These are phyloP conservation scores for Malassezia sympodialis DNA, from an alignment of 1,284 basidiomycete genomes.

Conservation along the genomic window DNA sequence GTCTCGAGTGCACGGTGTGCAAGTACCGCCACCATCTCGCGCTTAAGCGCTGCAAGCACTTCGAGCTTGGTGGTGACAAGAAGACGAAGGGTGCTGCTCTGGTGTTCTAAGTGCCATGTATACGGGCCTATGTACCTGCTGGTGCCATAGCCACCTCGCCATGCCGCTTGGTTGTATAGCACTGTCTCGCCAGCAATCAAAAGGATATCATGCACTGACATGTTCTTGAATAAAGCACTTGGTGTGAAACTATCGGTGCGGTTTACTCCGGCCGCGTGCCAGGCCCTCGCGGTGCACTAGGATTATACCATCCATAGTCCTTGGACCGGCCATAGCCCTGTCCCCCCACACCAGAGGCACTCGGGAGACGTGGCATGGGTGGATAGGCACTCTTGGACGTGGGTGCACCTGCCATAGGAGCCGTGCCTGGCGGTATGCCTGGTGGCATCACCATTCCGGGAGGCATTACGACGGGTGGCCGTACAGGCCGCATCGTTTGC, in stretches of 20 bases:
- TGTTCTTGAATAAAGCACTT: neutral
- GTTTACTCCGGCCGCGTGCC: slow-evolving; percentile 1
- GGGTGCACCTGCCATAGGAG: neutral
- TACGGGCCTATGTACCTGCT: neutral
- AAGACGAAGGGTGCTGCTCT: slow-evolving; percentile 96
- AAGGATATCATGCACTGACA: slow-evolving; percentile 17
- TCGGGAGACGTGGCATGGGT: slow-evolving; percentile 13
- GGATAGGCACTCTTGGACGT: slow-evolving; percentile 8
- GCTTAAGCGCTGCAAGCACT: slow-evolving; percentile 99
- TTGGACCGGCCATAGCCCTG: slow-evolving; percentile 1
- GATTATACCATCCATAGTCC: slow-evolving; percentile 18
- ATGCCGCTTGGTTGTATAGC: neutral
- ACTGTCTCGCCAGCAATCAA: slow-evolving; percentile 11
- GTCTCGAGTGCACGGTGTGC: slow-evolving; percentile 94
- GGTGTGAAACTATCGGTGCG: neutral
- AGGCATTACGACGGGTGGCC: neutral
- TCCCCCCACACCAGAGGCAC: neutral
- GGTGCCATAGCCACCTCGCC: neutral
- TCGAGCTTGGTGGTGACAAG: slow-evolving; percentile 99
- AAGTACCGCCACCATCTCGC: slow-evolving; percentile 72
- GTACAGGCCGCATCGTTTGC: slow-evolving; percentile 3
- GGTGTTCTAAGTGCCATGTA: slow-evolving; percentile 55
- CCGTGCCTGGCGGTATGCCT: neutral
- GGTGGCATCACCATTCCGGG: neutral
- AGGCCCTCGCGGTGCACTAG: neutral